Percentiles rank a stretch among this genome's conserved stretches.
phyloP scores from a whole-genome alignment of 306 rosid genomes.

The Bauhinia variegata region DNA sequence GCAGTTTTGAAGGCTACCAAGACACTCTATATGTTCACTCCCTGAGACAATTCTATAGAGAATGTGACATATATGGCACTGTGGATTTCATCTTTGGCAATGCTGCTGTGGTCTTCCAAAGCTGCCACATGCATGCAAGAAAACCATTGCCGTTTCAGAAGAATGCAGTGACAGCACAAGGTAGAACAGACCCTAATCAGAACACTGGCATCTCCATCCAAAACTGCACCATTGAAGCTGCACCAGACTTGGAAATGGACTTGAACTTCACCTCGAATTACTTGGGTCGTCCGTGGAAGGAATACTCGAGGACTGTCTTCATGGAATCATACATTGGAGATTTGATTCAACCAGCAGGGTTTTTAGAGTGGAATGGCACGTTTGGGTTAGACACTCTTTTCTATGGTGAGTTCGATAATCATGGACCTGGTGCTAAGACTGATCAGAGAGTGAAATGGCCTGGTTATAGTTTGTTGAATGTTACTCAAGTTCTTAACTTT shows the following conservation, averaged over 20 bases:
- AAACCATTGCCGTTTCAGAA: conserved; percentile 55
- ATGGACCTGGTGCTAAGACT: conserved; percentile 73
- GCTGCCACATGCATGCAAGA: conserved; percentile 61
- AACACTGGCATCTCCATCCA: conserved; percentile 77
- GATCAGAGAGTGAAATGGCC: conserved; percentile 63
- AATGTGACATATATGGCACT: conserved; percentile 72
- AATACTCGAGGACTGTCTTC: conserved; percentile 71
- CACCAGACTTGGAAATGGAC: conserved; percentile 53
- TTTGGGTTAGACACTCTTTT: conserved; percentile 63
- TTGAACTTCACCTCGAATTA: conserved; percentile 35
- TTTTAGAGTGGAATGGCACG: conserved; percentile 80
- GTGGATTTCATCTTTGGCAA: conserved; percentile 82
- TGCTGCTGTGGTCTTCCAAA: conserved; percentile 76
- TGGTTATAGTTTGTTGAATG: conserved; percentile 64
- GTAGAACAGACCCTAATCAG: conserved; percentile 69
- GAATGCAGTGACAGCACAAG: conserved; percentile 70
- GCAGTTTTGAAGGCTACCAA: conserved; percentile 87
- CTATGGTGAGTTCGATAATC: conserved; percentile 70
- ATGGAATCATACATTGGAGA: conserved; percentile 75
- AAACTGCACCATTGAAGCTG: conserved; percentile 68
- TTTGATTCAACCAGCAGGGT: conserved; percentile 59
- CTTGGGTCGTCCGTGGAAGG: conserved; percentile 74
- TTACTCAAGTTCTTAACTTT: conserved; percentile 65
- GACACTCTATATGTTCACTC: conserved; percentile 87
- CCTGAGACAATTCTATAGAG: conserved; percentile 72